Evolutionary conservation across 305 asterid genomes (phyloP).

Genomic region (Ajuga reptans): DNA sequence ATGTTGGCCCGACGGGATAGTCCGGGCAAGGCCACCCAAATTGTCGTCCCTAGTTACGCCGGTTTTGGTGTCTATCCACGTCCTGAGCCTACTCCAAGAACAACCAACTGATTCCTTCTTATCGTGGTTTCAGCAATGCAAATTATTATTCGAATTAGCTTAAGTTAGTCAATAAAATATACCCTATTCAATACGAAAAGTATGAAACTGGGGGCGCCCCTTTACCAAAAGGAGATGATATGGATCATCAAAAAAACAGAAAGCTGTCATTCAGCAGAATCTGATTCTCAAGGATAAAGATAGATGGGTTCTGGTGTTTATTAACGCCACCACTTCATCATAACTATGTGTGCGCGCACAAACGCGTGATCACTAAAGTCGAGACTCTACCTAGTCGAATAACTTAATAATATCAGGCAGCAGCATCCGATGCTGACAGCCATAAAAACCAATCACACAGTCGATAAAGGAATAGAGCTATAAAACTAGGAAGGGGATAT

Average conservation of each 20-base stretch:
- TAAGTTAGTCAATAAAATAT: too few relatives aligned
- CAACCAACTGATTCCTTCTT: too few relatives aligned
- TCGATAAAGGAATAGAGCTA: not conserved
- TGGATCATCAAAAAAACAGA: not conserved
- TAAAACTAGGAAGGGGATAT: not conserved
- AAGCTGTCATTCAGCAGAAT: conserved; percentile 18
- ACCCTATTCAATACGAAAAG: not conserved
- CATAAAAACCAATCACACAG: not conserved
- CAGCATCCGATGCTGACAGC: not conserved
- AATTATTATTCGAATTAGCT: too few relatives aligned
- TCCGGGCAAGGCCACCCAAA: too few relatives aligned
- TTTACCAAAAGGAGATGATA: not conserved
- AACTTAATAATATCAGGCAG: not conserved
- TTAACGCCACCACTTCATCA: not conserved
- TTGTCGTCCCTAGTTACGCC: too few relatives aligned
- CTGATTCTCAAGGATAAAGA: conserved; percentile 23
- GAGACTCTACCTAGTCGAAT: not conserved
- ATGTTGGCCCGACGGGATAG: too few relatives aligned
- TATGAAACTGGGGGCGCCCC: conserved; percentile 5
- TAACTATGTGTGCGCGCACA: too few relatives aligned
- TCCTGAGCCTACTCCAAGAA: too few relatives aligned
- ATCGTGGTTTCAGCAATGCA: too few relatives aligned
- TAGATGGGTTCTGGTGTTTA: not conserved
- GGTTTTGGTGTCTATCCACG: too few relatives aligned
- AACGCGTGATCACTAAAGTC: too few relatives aligned